phyloP scores from a whole-genome alignment of 2,329 filamentous ascomycete genomes.

The Trichoderma harzianum region DNA sequence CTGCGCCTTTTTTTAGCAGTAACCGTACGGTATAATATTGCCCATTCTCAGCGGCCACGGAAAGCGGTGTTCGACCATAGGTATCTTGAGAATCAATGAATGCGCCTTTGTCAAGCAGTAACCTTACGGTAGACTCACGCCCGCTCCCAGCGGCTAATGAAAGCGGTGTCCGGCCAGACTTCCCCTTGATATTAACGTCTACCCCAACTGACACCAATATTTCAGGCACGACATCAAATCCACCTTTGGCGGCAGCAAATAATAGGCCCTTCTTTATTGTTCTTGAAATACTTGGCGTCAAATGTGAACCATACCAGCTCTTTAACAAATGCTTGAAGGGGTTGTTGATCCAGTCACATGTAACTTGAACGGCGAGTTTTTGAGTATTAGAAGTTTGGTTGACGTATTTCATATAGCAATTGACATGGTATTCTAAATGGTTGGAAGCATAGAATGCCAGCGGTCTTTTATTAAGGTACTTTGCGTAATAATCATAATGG shows the following conservation, averaged over 20 bases:
- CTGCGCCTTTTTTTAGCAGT: no score
- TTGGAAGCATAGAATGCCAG: not conserved
- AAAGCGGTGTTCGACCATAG: no score
- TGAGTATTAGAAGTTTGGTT: fast-evolving
- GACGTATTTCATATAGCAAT: not conserved
- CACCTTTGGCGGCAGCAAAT: not conserved
- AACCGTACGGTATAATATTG: no score
- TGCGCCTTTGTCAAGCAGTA: no score
- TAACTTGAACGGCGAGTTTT: not conserved
- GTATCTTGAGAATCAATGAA: no score
- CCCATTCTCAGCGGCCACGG: no score
- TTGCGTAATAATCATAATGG: fast-evolving
- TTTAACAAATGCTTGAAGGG: not conserved
- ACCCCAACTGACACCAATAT: not conserved
- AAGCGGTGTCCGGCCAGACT: not conserved
- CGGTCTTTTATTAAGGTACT: not conserved
- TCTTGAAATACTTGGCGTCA: fast-evolving
- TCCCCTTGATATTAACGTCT: fast-evolving
- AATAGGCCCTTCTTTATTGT: not conserved
- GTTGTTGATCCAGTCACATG: fast-evolving
- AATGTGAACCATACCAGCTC: not conserved
- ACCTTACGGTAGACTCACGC: not conserved
- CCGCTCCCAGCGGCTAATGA: not conserved
- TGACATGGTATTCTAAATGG: not conserved
- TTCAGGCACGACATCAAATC: not conserved